Evolutionary conservation across 1,284 basidiomycete species (phyloP).

Genomic region (Athelia psychrophila): DNA sequence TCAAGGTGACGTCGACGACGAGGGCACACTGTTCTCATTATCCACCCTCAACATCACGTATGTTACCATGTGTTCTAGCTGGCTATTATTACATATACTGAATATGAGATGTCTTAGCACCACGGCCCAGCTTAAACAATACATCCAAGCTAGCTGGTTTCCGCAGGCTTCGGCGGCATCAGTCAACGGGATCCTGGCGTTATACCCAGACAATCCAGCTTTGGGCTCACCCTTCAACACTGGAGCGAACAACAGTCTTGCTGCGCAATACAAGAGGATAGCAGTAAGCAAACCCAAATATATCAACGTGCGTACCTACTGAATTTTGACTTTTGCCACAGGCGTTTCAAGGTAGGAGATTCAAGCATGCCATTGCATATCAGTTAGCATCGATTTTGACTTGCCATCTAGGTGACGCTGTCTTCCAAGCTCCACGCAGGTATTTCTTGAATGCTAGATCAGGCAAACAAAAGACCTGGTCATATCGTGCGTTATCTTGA

Average conservation of each 20-base stretch:
- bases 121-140: slow-evolving; percentile 31
- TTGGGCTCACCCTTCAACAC: slow-evolving; percentile 54
- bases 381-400: background rate
- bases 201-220: slow-evolving; percentile 42
- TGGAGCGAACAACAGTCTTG: slow-evolving; percentile 38
- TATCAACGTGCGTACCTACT: too few species aligned
- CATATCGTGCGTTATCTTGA: slow-evolving; percentile 35
- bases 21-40: slow-evolving; percentile 50
- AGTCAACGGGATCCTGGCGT: slow-evolving; percentile 23
- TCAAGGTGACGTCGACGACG: slow-evolving; percentile 45
- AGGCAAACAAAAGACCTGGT: slow-evolving; percentile 44
- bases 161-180: slow-evolving; percentile 13
- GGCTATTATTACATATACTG: background rate
- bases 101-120: slow-evolving; percentile 27
- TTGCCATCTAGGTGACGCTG: slow-evolving; percentile 38
- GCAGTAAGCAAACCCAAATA: slow-evolving; percentile 25
- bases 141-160: slow-evolving; percentile 31
- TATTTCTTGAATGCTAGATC: slow-evolving; percentile 43
- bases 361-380: too few species aligned
- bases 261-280: slow-evolving; percentile 51
- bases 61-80: slow-evolving; percentile 6
- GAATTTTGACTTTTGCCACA: too few species aligned
- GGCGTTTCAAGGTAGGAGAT: too few species aligned
- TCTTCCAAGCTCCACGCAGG: slow-evolving; percentile 54
- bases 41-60: slow-evolving; percentile 41